Evolutionary conservation across 2,329 filamentous ascomycete species (phyloP).

Genomic region (Fusarium sororula): DNA sequence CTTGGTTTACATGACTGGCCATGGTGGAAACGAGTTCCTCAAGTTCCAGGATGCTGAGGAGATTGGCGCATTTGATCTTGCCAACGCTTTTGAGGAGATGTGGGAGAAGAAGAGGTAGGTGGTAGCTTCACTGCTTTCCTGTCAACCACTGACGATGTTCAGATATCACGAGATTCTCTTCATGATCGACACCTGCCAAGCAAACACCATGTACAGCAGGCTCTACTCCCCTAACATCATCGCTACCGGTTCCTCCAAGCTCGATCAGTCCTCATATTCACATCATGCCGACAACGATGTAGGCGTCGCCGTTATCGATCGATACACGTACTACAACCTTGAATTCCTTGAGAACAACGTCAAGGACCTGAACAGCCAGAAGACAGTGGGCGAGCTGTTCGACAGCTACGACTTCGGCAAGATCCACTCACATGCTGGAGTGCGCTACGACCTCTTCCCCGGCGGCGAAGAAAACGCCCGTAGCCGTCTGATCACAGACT

Average conservation of each 20-base stretch:
- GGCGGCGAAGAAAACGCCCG: slow-evolving; percentile 82
- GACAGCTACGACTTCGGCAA: slow-evolving; percentile 95
- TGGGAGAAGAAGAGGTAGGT: slow-evolving; percentile 95
- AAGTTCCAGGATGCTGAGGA: slow-evolving; percentile 99
- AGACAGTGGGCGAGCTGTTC: slow-evolving; percentile 92
- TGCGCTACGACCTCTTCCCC: slow-evolving; percentile 94
- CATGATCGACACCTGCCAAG: slow-evolving; percentile 99
- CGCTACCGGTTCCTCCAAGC: slow-evolving; percentile 93
- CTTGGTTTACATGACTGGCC: slow-evolving; percentile 98
- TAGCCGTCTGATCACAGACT: slow-evolving; percentile 88
- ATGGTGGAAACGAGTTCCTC: slow-evolving; percentile 96
- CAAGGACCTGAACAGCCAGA: slow-evolving; percentile 83
- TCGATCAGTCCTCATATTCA: slow-evolving; percentile 96
- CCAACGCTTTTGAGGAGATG: slow-evolving; percentile 99
- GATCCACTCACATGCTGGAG: slow-evolving; percentile 91
- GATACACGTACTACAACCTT: slow-evolving; percentile 98
- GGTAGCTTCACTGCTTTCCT: slow-evolving; percentile 23
- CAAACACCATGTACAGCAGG: slow-evolving; percentile 98
- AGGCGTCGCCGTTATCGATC: slow-evolving; percentile 96
- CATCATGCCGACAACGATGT: slow-evolving; percentile 99
- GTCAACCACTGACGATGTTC: slow-evolving; percentile 1
- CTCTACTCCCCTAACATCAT: slow-evolving; percentile 99
- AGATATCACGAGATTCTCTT: slow-evolving; percentile 97
- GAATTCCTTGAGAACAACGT: slow-evolving; percentile 95
- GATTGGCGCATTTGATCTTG: slow-evolving; percentile 94